These are phyloP conservation scores for Verticillium isaacii DNA, from an alignment of 2,329 filamentous ascomycete genomes.

Conservation along the genomic window DNA sequence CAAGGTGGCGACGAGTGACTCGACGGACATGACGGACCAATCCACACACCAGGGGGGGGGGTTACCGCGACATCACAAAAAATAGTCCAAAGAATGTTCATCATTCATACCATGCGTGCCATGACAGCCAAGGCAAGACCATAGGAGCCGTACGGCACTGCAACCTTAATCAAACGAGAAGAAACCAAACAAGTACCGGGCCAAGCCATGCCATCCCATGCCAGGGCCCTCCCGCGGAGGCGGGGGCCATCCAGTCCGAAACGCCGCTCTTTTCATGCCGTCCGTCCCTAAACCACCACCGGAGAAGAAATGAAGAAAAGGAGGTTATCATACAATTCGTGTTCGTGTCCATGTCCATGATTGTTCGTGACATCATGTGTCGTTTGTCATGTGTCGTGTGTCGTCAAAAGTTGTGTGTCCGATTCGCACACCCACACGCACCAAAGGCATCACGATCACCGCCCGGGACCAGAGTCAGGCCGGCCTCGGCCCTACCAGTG, in stretches of 20 bases:
- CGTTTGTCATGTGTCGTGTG: background rate
- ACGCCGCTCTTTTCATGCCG: background rate
- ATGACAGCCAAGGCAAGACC: too few species aligned
- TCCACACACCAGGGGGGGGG: too few species aligned
- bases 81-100: too few species aligned
- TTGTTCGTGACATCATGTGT: background rate
- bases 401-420: background rate
- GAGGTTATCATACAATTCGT: background rate
- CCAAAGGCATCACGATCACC: background rate
- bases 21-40: too few species aligned
- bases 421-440: background rate
- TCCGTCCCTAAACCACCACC: background rate
- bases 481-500: background rate
- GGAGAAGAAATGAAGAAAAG: background rate
- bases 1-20: too few species aligned
- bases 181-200: too few species aligned
- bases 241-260: background rate
- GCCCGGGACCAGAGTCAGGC: background rate
- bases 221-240: background rate
- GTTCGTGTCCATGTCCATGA: background rate
- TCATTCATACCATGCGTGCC: too few species aligned
- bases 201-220: background rate
- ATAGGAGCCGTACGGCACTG: too few species aligned
- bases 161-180: too few species aligned
- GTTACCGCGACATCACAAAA: too few species aligned